Percentiles rank a stretch among this genome's conserved stretches.
Evolutionary conservation across 257 asterid species (phyloP).

Genomic region (Solanum clarkiae): DNA sequence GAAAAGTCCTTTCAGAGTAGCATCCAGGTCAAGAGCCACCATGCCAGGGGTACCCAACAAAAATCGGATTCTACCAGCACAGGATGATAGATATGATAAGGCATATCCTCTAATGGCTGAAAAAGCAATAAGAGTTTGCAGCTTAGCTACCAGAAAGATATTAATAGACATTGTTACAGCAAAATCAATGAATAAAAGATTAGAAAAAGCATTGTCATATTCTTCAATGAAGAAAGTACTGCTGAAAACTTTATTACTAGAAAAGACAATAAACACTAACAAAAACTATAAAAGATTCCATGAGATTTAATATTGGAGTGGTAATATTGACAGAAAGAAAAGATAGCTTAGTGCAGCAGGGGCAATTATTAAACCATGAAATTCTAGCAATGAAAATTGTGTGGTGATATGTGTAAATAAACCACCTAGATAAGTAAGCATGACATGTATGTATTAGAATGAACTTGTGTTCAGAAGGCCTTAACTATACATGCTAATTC

Average conservation of each 20-base stretch:
- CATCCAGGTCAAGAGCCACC: conserved; percentile 97
- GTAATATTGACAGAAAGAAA: not conserved
- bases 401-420: not conserved
- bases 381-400: not conserved
- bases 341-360: not conserved
- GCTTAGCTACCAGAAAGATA: not conserved
- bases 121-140: conserved; percentile 6
- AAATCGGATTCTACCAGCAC: conserved; percentile 97
- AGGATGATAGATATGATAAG: conserved; percentile 83
- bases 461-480: not conserved
- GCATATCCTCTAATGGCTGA: conserved; percentile 99
- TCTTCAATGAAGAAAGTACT: not conserved
- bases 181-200: not conserved
- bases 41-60: conserved; percentile 96
- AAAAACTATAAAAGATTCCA: not conserved
- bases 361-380: not conserved
- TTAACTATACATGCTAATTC: not conserved
- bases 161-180: not conserved
- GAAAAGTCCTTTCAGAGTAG: conserved; percentile 77
- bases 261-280: not conserved
- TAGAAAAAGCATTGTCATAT: not conserved
- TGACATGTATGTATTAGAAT: not conserved
- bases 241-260: not conserved
- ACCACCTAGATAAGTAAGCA: not conserved
- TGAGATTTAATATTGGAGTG: not conserved